Conservation (phyloP, 1,139 yeast species). For the Tardiomyces blankii region DNA sequence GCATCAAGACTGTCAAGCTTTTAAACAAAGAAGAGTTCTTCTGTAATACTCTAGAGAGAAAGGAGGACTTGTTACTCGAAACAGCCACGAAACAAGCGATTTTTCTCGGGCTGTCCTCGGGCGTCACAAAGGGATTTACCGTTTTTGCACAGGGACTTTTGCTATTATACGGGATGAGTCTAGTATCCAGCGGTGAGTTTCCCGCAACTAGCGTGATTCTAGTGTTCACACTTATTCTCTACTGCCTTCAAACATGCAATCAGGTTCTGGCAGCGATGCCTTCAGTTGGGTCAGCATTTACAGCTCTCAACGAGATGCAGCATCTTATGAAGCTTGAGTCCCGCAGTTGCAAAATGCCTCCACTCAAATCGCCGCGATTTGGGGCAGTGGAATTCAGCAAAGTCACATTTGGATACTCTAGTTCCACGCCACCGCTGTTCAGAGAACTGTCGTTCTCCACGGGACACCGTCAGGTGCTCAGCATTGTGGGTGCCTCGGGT, state of each 20-base stretch:
- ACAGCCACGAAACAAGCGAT: slow-evolving; percentile 20
- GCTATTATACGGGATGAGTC: slow-evolving; percentile 62
- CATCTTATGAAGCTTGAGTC: slow-evolving; percentile 23
- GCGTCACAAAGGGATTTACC: slow-evolving; percentile 42
- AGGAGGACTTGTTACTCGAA: slow-evolving; percentile 16
- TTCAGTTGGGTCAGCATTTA: slow-evolving; percentile 59
- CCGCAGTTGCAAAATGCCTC: background rate
- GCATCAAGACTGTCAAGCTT: slow-evolving; percentile 52
- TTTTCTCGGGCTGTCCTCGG: slow-evolving; percentile 46
- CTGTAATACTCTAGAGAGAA: slow-evolving; percentile 23
- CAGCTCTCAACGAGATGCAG: slow-evolving; percentile 25
- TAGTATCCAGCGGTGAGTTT: slow-evolving; percentile 50
- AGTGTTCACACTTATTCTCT: slow-evolving; percentile 60
- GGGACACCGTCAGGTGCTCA: slow-evolving; percentile 55
- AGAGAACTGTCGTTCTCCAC: slow-evolving; percentile 31
- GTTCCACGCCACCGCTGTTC: slow-evolving; percentile 8
- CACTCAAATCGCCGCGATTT: slow-evolving; percentile 1
- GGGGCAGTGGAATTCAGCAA: slow-evolving; percentile 5
- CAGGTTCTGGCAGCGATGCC: slow-evolving; percentile 56
- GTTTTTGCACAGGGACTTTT: slow-evolving; percentile 58
- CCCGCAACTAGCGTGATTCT: slow-evolving; percentile 46
- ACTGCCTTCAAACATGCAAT: slow-evolving; percentile 59
- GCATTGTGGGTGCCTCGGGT: slow-evolving; percentile 86
- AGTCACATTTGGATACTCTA: slow-evolving; percentile 5
- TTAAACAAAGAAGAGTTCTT: slow-evolving; percentile 45